phyloP scores from a whole-genome alignment of 2,329 filamentous ascomycete genomes.

The Colletotrichum aenigma region DNA sequence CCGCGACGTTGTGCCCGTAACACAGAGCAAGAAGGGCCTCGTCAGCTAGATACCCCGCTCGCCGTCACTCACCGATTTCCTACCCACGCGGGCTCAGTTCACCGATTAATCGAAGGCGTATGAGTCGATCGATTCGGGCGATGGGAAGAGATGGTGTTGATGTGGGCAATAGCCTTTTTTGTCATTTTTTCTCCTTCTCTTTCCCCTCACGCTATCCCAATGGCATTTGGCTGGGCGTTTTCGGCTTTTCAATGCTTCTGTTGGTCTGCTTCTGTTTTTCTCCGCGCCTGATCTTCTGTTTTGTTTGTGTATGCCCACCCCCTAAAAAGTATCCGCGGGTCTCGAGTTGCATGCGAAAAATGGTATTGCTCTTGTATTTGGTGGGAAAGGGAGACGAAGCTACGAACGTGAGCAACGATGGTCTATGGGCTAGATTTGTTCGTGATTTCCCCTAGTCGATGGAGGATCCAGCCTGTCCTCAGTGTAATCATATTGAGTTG shows the following conservation, averaged over 20 bases:
- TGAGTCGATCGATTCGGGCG: neutral
- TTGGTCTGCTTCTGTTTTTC: neutral
- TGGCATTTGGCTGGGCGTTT: constrained; percentile 23
- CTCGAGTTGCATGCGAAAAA: neutral
- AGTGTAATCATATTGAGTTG: neutral
- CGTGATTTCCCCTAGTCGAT: neutral
- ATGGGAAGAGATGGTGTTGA: neutral
- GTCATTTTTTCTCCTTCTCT: neutral
- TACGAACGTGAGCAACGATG: neutral
- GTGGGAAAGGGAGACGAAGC: neutral
- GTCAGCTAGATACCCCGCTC: constrained; percentile 30
- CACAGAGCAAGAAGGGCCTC: constrained; percentile 45
- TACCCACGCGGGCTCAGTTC: neutral
- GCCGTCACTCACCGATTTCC: neutral
- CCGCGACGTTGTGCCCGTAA: constrained; percentile 1
- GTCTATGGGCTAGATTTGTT: neutral
- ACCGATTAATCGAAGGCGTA: neutral
- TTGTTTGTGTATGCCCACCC: neutral
- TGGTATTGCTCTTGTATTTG: neutral
- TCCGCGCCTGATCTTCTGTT: neutral
- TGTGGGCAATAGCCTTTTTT: neutral
- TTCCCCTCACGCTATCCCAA: constrained; percentile 9
- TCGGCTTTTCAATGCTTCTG: constrained; percentile 10
- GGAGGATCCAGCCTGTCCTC: neutral
- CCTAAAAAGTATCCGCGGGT: neutral